Evolutionary conservation across 2,329 filamentous ascomycete species (phyloP).

Genomic region (Aureobasidium lini): DNA sequence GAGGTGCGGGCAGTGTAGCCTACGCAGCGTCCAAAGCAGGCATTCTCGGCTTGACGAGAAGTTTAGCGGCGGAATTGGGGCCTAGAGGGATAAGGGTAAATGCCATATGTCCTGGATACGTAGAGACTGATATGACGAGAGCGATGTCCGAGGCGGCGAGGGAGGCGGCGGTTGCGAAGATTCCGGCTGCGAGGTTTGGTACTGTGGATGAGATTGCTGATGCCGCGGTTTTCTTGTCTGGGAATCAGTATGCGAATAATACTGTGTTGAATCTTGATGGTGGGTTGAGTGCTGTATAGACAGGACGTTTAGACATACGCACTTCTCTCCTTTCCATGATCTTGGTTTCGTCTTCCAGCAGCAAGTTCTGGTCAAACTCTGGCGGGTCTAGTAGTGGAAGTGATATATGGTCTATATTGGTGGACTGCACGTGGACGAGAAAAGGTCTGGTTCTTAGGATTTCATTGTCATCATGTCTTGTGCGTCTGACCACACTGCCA

Average conservation of each 20-base stretch:
- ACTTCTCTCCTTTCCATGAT: too few relatives aligned
- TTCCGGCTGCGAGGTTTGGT: constrained; percentile 38
- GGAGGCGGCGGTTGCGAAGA: constrained; percentile 31
- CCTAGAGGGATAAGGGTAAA: constrained; percentile 63
- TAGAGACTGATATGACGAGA: constrained; percentile 25
- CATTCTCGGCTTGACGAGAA: constrained; percentile 18
- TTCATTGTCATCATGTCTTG: neutral
- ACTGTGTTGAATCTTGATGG: constrained; percentile 82
- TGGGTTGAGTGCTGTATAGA: constrained; percentile 57
- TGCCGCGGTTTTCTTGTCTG: constrained; percentile 44
- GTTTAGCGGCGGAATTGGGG: constrained; percentile 28
- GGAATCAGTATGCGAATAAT: constrained; percentile 78
- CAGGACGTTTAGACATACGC: too few relatives aligned
- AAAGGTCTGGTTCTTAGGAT: neutral
- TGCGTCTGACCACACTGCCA: neutral
- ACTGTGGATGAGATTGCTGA: constrained; percentile 43
- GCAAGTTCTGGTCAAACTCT: too few relatives aligned
- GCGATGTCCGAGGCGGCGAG: constrained; percentile 41
- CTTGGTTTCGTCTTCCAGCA: too few relatives aligned
- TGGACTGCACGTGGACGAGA: too few relatives aligned
- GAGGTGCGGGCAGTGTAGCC: constrained; percentile 54
- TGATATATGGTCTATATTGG: too few relatives aligned
- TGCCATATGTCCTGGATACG: constrained; percentile 19
- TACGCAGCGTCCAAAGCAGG: constrained; percentile 32
- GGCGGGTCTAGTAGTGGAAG: too few relatives aligned